Evolutionary conservation across 2,329 filamentous ascomycete species (phyloP).

Genomic region (Aspergillus oerlinghausenensis): DNA sequence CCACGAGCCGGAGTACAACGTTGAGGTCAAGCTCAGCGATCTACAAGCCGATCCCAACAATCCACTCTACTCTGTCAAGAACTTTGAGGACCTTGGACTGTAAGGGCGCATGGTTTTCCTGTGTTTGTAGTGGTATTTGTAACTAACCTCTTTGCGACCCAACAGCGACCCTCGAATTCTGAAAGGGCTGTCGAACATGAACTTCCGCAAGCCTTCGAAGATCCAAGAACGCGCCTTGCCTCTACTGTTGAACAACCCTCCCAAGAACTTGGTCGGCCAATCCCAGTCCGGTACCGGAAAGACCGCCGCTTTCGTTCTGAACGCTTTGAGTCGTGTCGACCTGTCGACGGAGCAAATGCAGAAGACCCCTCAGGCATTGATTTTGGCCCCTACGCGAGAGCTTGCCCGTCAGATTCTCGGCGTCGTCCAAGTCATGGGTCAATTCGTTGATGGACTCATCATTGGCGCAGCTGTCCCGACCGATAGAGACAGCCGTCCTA

Average conservation of each 20-base stretch:
- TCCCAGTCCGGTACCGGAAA: conserved; percentile 99
- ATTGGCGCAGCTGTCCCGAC: conserved; percentile 79
- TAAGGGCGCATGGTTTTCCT: conserved; percentile 43
- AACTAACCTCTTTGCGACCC: conserved; percentile 9
- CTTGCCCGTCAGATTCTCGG: conserved; percentile 89
- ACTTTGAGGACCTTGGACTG: conserved; percentile 83
- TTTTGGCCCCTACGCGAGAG: conserved; percentile 89
- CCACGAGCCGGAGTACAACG: conserved; percentile 74
- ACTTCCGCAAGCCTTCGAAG: conserved; percentile 93
- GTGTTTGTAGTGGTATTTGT: neutral
- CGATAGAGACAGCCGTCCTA: conserved; percentile 63
- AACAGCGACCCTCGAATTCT: conserved; percentile 60
- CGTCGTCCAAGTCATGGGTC: conserved; percentile 77
- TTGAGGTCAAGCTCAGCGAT: conserved; percentile 88
- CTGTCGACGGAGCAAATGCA: conserved; percentile 56
- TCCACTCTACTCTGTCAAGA: conserved; percentile 77
- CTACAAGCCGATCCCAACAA: conserved; percentile 81
- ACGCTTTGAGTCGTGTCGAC: conserved; percentile 83
- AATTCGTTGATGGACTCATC: conserved; percentile 70
- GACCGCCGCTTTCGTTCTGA: conserved; percentile 92
- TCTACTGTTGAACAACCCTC: conserved; percentile 79
- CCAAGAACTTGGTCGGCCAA: conserved; percentile 91
- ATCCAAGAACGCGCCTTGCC: conserved; percentile 94
- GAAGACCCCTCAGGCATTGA: conserved; percentile 70
- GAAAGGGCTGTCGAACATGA: conserved; percentile 72